A percentile compares a stretch with the other conserved stretches of the same genome.
phyloP scores from a whole-genome alignment of 2,329 filamentous ascomycete species.

The Penicillium sp. region DNA sequence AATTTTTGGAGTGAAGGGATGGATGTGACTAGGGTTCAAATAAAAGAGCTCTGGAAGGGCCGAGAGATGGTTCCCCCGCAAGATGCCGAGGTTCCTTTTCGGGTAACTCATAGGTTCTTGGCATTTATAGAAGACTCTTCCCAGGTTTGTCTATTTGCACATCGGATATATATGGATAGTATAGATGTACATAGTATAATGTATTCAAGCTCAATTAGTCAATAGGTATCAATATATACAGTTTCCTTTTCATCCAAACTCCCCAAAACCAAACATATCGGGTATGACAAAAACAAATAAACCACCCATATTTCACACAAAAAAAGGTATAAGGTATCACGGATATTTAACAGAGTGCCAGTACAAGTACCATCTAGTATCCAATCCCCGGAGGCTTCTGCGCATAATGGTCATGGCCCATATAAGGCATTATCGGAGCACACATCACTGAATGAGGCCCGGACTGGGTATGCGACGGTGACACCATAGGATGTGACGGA shows the following conservation, averaged over 20 bases:
- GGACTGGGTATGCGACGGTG: slow-evolving; percentile 18
- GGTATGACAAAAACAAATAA: slow-evolving; percentile 15
- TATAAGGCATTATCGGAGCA: slow-evolving; percentile 24
- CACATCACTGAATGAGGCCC: slow-evolving; percentile 24
- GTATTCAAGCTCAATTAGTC: not conserved
- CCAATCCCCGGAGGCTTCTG: slow-evolving; percentile 20
- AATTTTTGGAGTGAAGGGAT: not conserved
- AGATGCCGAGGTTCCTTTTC: slow-evolving; percentile 19
- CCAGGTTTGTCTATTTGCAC: not conserved
- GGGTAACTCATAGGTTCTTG: slow-evolving; percentile 10
- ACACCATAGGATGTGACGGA: slow-evolving; percentile 12
- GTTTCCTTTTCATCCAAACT: slow-evolving; percentile 6
- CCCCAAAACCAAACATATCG: slow-evolving; percentile 8
- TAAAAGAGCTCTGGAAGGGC: not conserved
- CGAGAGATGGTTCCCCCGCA: slow-evolving; percentile 13
- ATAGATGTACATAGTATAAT: not conserved
- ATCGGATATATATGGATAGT: not conserved
- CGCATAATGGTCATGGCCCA: slow-evolving; percentile 17
- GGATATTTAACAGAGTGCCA: slow-evolving; percentile 5
- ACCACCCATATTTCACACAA: slow-evolving; percentile 14
- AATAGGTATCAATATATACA: slow-evolving; percentile 12
- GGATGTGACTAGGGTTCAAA: not conserved
- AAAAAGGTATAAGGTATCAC: slow-evolving; percentile 7
- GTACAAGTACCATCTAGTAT: slow-evolving; percentile 10
- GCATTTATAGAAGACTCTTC: not conserved